Base-by-base conservation (phyloP, 352 stramenopile genomes). In the Phytophthora fragariaefolia region DNA sequence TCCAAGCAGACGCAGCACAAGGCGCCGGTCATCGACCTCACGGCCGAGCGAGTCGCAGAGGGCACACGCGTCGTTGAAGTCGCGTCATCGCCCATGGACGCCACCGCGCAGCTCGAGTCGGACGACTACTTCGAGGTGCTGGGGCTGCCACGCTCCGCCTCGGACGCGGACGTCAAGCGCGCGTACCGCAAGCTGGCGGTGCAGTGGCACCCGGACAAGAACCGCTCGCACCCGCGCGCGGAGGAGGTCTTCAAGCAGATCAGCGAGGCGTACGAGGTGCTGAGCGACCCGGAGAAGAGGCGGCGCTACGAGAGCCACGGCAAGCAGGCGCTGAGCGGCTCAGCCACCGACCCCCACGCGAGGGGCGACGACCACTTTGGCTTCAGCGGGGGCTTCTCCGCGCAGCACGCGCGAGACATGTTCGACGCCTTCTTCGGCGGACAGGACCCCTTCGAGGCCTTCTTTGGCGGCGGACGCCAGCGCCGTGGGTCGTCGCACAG, bases 151-250 rank as follows among this genome's bases (percentile, higher is more conserved):
- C 76, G 72, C 36, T 55, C 63, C 0, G 82, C 78, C 17, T 77
- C 70, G 0, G 84, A 81, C 2, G 57, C 71, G 1, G 84, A 92
- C n/a, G 71, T 94, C 15, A 87, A 85, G 62, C 74, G 74, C 18
- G 86, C 86, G 32, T 94, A 92, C 64, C 59, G 78, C 10, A 87
- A 86, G 48, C 62, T 92, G 57, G 83, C 83, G 26, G 74, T 98
- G 34, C 95, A 95, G 62, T 98, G 92, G 77, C 95, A 98, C 68
- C 95, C 95, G 1, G 95, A 98, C 69, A 98, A 98, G 72, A 97
- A 98, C 69, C 82, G 87, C 36, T 77, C 83, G 22, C 69, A 91
- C 63, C 75, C 90, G 23, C 70, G 72, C 18, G 93, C 93, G 10
- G 84, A 93, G 26, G 92, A 97, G 56, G 86, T 89, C 51, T 98